Evolutionary conservation across 2,329 filamentous ascomycete species (phyloP), one percentile per base, ranked within the genome.

Genomic region (Aspergillus tanneri): DNA sequence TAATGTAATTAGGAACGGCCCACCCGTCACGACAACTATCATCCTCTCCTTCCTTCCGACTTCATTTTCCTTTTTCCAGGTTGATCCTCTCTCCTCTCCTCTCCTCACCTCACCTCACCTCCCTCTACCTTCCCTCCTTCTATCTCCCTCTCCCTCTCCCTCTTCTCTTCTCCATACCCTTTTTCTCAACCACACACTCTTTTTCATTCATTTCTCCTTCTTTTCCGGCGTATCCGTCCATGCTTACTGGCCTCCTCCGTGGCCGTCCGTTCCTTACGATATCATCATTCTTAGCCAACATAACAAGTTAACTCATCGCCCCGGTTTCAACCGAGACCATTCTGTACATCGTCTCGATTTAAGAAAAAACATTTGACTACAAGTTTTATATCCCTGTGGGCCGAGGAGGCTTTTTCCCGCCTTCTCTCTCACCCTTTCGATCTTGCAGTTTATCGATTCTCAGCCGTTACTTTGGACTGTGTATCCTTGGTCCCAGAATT

Each of bases 241-340:
- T 34, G 37, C 40, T 51, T 43, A 37, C 28, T 59, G 63, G 63
- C 58, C 63, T 56, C 43, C 48, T n/a, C 63, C 54, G 63, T 67
- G 66, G 66, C 65, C 66, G 66, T 69, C 66, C 66, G 64, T 61
- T 69, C 66, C 60, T 69, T 69, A 67, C 42, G 47, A 47, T 42
- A 48, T 43, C 45, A 28, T 43, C 40, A 30, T 43, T 24, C 38
- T 4, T 11, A 24, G 19, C 22, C 19, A 21, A 19, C 36, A 22
- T 12, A 19, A 38, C 36, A 38, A 38, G 14, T 22, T 38, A 22
- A 9, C 23, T 16, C 5, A 12, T n/a, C 36, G 36, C 36, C 22
- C 10, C 23, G 5, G 8, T 38, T 19, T 43, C n/a, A n/a, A n/a
- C n/a, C n/a, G n/a, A n/a, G n/a, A n/a, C n/a, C n/a, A n/a, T n/a